Evolutionary conservation across 768 basidiomycete genomes (phyloP).

Genomic region (Rubroboletus satanas): DNA sequence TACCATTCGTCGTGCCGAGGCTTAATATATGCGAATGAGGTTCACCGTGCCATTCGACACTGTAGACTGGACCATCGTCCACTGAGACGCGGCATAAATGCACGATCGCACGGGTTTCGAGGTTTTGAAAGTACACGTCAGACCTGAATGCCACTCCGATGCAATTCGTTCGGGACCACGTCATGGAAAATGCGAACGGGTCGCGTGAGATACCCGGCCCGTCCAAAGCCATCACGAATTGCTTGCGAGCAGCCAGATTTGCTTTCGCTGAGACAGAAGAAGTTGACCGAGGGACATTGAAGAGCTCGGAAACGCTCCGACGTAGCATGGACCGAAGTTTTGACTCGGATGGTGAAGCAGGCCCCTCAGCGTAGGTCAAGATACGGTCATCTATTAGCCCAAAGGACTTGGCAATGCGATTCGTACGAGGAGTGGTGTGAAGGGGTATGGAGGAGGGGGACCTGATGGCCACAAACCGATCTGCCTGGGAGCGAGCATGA

Average conservation of each 20-base stretch:
- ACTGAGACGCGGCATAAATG: slow-evolving; percentile 43
- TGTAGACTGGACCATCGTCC: slow-evolving; percentile 38
- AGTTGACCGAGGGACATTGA: slow-evolving; percentile 30
- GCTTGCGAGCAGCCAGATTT: slow-evolving; percentile 50
- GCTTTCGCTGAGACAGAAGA: slow-evolving; percentile 51
- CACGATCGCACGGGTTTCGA: slow-evolving; percentile 50
- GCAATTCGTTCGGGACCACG: slow-evolving; percentile 56
- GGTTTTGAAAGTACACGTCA: slow-evolving; percentile 61
- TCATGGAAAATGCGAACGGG: slow-evolving; percentile 53
- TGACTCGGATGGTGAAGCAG: slow-evolving; percentile 32
- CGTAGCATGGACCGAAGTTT: slow-evolving; percentile 48
- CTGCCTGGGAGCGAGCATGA: slow-evolving; percentile 38
- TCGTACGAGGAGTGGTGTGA: slow-evolving; percentile 62
- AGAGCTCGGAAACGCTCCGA: slow-evolving; percentile 50
- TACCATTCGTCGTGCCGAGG: slow-evolving; percentile 48
- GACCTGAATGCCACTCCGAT: slow-evolving; percentile 61
- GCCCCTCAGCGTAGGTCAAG: slow-evolving; percentile 47
- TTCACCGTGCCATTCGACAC: slow-evolving; percentile 50
- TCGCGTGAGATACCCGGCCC: slow-evolving; percentile 57
- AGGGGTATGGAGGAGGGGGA: slow-evolving; percentile 52
- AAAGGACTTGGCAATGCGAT: slow-evolving; percentile 58
- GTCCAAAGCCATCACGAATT: slow-evolving; percentile 59
- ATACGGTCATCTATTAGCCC: slow-evolving; percentile 56
- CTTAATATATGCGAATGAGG: slow-evolving; percentile 43
- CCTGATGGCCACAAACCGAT: slow-evolving; percentile 57